Evolutionary conservation across 2,329 filamentous ascomycete genomes (phyloP), one percentile per base, ranked within the genome.

Genomic region (Geosmithia putterillii): DNA sequence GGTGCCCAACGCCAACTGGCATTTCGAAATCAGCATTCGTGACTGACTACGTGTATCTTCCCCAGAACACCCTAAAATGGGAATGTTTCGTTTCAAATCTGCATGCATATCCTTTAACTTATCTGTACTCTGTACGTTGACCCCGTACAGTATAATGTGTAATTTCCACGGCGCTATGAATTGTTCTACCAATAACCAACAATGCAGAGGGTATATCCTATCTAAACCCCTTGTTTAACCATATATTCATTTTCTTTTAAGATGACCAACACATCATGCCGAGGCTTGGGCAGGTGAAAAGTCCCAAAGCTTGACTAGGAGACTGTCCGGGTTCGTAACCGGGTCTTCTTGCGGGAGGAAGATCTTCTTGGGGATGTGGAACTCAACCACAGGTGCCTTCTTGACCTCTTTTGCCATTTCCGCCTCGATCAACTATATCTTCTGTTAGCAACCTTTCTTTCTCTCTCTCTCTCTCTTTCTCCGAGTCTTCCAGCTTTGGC

Each of bases 381-480:
- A 95, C 61, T 96, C 92, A 42, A 96, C 79, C 12, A 92, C 87
- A 0, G 90, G 89, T 6, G 78, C 69, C 60, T 90, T 95, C 66
- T 83, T 94, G 49, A 95, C 69, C 38, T 86, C 79, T 63, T 90
- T 94, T 46, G 74, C 71, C 49, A 95, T 69, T 60, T 98, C 92
- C 3, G 81, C 81, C 47, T 92, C 86, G 38, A 96, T 65, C 58
- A 98, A 77, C 81, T 86, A 42, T 19, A 32, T 7, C 19, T 8
- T 19, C 25, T 25, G 55, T 71, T 52, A 71, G 63, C 38, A 40
- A 17, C 21, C 6, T 17, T 39, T 10, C 10, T 38, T 21, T n/a
- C n/a, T n/a, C n/a, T n/a, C n/a, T n/a, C n/a, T n/a, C n/a, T n/a
- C n/a, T n/a, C n/a, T n/a, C n/a, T n/a, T n/a, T n/a, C n/a, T n/a